A percentile compares a stretch with the other conserved stretches of the same genome.
These are phyloP conservation scores for Oenanthe javanica DNA, from an alignment of 140 eudicot species.

Conservation along the genomic window DNA sequence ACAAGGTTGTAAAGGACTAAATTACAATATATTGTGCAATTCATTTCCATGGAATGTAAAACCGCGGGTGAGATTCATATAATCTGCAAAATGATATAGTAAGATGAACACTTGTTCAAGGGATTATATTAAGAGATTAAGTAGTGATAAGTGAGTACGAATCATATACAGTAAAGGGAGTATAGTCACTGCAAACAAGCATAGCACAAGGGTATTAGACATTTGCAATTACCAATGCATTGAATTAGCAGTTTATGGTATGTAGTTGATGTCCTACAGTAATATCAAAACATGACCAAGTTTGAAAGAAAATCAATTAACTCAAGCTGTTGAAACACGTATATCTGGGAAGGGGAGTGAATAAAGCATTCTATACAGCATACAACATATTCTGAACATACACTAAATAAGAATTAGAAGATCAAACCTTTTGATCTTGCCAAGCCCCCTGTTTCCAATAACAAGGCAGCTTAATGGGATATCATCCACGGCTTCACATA, in stretches of 20 bases:
- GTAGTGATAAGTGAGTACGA: not conserved
- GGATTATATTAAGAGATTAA: not conserved
- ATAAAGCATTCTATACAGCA: not conserved
- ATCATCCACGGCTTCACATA: constrained; percentile 58
- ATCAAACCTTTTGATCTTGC: constrained; percentile 46
- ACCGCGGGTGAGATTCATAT: no score
- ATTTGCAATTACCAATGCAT: not conserved
- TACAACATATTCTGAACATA: no score
- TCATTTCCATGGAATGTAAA: not conserved
- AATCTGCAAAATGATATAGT: not conserved
- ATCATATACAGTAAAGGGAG: not conserved
- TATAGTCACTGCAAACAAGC: not conserved
- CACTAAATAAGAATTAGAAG: not conserved
- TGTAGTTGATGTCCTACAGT: not conserved
- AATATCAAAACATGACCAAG: not conserved
- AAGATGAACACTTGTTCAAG: not conserved
- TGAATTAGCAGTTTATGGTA: not conserved
- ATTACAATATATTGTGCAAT: not conserved
- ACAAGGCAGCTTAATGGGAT: constrained; percentile 65
- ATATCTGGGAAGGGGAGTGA: not conserved
- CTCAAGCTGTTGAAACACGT: not conserved
- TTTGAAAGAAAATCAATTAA: not conserved
- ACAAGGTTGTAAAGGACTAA: not conserved
- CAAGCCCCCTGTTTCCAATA: constrained; percentile 85
- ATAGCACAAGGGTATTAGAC: not conserved